A percentile compares a stretch with the other conserved stretches of the same genome.
phyloP scores from a whole-genome alignment of 257 asterid species.

The Nicotiana paniculata region DNA sequence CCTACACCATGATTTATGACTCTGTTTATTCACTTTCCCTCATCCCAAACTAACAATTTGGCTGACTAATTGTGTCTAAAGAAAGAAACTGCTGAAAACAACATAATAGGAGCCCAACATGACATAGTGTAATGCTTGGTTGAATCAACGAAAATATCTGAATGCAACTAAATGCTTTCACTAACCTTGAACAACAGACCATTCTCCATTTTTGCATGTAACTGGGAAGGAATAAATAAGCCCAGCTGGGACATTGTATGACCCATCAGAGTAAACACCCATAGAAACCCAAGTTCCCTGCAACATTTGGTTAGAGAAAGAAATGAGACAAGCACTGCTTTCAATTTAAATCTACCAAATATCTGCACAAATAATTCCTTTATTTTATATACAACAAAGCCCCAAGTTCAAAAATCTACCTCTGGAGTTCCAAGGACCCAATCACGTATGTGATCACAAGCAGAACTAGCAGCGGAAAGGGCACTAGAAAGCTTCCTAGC shows the following conservation, averaged over 20 bases:
- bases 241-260: conserved; percentile 83
- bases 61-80: background rate
- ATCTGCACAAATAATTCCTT: background rate
- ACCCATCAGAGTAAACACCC: conserved; percentile 98
- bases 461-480: conserved; percentile 96
- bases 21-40: background rate
- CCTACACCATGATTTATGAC: background rate
- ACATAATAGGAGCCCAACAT: background rate
- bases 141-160: background rate
- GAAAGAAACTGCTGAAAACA: background rate
- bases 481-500: conserved; percentile 95
- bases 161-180: background rate
- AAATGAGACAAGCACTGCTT: background rate
- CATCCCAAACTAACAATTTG: background rate
- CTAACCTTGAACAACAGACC: conserved; percentile 91
- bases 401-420: conserved; percentile 28
- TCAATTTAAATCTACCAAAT: background rate
- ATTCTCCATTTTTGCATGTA: conserved; percentile 90
- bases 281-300: conserved; percentile 92
- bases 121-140: background rate
- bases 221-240: conserved; percentile 91
- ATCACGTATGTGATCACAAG: conserved; percentile 94
- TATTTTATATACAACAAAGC: background rate
- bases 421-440: conserved; percentile 98
- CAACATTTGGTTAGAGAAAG: background rate